Conservation (phyloP, 2,329 filamentous ascomycete species). For the Scedosporium boydii region DNA sequence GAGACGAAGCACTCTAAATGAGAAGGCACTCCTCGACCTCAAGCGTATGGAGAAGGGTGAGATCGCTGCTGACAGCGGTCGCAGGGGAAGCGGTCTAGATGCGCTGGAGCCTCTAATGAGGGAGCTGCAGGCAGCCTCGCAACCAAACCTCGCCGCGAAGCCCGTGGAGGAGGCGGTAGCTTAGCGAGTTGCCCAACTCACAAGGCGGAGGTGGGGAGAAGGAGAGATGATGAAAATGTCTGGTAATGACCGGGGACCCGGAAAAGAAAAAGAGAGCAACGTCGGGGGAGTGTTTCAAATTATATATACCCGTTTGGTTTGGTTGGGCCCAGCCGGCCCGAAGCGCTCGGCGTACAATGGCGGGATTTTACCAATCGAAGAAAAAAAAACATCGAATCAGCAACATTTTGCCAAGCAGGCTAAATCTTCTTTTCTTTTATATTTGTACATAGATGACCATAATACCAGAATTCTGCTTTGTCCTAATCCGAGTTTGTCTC, state of each 20-base stretch:
- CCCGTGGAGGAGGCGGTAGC: no score
- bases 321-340: neutral
- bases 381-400: neutral
- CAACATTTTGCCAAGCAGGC: neutral
- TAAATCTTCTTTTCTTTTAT: neutral
- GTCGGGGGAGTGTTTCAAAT: no score
- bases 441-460: slow-evolving; percentile 2
- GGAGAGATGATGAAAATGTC: neutral
- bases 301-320: no score
- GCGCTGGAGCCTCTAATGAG: slow-evolving; percentile 35
- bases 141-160: neutral
- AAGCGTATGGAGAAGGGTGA: slow-evolving; percentile 10
- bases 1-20: slow-evolving; percentile 16
- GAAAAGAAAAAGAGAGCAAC: no score
- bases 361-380: neutral
- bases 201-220: neutral
- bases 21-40: slow-evolving; percentile 20
- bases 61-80: slow-evolving; percentile 14
- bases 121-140: slow-evolving; percentile 24
- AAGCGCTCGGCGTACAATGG: neutral
- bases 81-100: slow-evolving; percentile 25
- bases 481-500: neutral
- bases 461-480: slow-evolving; percentile 2
- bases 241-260: no score
- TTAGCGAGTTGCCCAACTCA: neutral